These are phyloP conservation scores for Fusarium euwallaceae DNA, from an alignment of 2,329 filamentous ascomycete species.

Conservation along the genomic window DNA sequence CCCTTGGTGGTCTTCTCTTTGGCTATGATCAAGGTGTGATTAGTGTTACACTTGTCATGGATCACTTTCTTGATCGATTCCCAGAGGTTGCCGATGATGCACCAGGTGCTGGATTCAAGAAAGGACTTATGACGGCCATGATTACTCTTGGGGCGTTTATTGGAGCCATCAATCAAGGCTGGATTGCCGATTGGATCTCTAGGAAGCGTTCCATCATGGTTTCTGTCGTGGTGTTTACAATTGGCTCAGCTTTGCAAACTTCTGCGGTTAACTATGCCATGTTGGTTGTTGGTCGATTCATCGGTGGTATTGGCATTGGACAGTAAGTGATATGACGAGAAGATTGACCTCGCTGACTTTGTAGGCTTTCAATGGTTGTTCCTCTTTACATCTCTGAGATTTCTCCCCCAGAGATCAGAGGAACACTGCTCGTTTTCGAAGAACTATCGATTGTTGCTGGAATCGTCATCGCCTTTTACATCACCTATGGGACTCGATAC, in stretches of 20 bases:
- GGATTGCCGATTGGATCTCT: constrained; percentile 50
- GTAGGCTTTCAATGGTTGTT: not conserved
- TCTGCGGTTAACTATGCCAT: not conserved
- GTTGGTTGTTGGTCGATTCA: not conserved
- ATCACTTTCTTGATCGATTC: constrained; percentile 50
- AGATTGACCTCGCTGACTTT: not conserved
- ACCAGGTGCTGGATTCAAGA: constrained; percentile 53
- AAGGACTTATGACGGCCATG: constrained; percentile 62
- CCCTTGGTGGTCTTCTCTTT: constrained; percentile 57
- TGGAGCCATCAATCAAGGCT: constrained; percentile 59
- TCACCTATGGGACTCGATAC: not conserved
- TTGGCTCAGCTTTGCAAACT: constrained; percentile 50
- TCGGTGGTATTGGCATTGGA: not conserved
- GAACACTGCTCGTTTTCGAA: not conserved
- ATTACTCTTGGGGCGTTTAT: constrained; percentile 61
- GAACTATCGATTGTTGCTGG: not conserved
- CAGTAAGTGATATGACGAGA: not conserved
- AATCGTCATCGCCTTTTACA: not conserved
- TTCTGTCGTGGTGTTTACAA: constrained; percentile 51
- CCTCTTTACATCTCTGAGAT: not conserved
- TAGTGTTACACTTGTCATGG: constrained; percentile 53
- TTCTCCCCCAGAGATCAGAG: not conserved
- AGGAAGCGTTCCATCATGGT: constrained; percentile 52
- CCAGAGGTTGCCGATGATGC: constrained; percentile 49
- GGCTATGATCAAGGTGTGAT: constrained; percentile 57